phyloP scores from a whole-genome alignment of 2,329 filamentous ascomycete genomes.

The Xylariaceae sp. region DNA sequence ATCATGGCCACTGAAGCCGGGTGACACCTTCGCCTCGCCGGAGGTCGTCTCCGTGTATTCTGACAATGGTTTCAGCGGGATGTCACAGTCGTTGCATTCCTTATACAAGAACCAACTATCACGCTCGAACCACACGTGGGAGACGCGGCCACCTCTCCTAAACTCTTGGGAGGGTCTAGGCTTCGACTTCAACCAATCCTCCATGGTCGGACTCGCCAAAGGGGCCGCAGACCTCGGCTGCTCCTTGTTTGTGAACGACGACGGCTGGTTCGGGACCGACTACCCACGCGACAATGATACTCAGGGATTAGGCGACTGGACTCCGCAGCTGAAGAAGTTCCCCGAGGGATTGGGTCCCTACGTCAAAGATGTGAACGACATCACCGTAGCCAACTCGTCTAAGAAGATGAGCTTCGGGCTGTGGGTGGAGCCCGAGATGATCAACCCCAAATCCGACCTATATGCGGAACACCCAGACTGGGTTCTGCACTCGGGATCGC shows the following conservation, averaged over 20 bases:
- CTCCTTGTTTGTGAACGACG: constrained; percentile 70
- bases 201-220: constrained; percentile 60
- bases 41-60: constrained; percentile 70
- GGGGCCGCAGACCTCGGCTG: constrained; percentile 65
- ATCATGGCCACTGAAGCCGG: constrained; percentile 62
- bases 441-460: constrained; percentile 66
- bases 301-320: constrained; percentile 69
- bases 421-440: constrained; percentile 74
- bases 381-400: constrained; percentile 55
- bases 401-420: constrained; percentile 65
- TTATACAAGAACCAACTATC: constrained; percentile 66
- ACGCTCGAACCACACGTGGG: constrained; percentile 59
- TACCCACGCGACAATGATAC: constrained; percentile 65
- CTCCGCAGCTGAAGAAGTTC: constrained; percentile 63
- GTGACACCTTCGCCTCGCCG: constrained; percentile 64
- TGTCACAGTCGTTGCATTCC: constrained; percentile 67
- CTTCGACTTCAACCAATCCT: constrained; percentile 64
- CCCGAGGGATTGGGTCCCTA: constrained; percentile 62
- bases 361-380: constrained; percentile 57
- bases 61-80: constrained; percentile 62
- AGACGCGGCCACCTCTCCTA: constrained; percentile 59
- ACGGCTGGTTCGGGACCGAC: constrained; percentile 71
- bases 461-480: constrained; percentile 70
- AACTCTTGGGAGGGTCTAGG: constrained; percentile 72
- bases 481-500: constrained; percentile 63